Evolutionary conservation across 2,329 filamentous ascomycete genomes (phyloP).

Genomic region (Xylariomycetidae sp.): DNA sequence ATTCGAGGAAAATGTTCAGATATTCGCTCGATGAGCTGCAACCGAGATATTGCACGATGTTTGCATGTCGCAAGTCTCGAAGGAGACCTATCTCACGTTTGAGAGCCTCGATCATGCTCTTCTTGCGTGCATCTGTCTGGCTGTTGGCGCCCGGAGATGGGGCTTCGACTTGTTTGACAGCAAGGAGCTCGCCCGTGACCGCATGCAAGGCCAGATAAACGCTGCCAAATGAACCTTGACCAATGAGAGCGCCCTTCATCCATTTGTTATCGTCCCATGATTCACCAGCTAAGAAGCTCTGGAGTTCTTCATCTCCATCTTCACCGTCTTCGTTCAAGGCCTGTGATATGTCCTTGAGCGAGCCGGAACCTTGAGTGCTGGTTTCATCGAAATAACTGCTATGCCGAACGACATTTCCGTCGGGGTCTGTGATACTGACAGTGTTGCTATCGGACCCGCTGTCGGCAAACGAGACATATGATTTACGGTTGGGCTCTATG

Average conservation of each 20-base stretch:
- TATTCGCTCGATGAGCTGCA: slow-evolving; percentile 87
- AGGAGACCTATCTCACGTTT: slow-evolving; percentile 95
- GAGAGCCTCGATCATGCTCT: slow-evolving; percentile 94
- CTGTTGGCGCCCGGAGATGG: slow-evolving; percentile 73
- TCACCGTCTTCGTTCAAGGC: slow-evolving; percentile 88
- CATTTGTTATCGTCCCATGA: slow-evolving; percentile 97
- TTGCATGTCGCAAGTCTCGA: slow-evolving; percentile 88
- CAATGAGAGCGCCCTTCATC: slow-evolving; percentile 98
- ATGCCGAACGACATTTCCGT: slow-evolving; percentile 61
- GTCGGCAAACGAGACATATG: slow-evolving; percentile 85
- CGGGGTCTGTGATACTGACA: slow-evolving; percentile 73
- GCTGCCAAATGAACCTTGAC: slow-evolving; percentile 92
- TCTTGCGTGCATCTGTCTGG: slow-evolving; percentile 84
- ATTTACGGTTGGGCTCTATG: slow-evolving; percentile 84
- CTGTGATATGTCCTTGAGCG: slow-evolving; percentile 77
- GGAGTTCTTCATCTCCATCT: slow-evolving; percentile 82
- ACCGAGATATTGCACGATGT: slow-evolving; percentile 97
- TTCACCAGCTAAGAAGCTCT: slow-evolving; percentile 85
- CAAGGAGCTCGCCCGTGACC: slow-evolving; percentile 93
- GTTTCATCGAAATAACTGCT: slow-evolving; percentile 88
- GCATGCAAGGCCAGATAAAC: slow-evolving; percentile 94
- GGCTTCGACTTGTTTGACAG: slow-evolving; percentile 95
- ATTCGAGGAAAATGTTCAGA: slow-evolving; percentile 99
- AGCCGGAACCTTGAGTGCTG: slow-evolving; percentile 65
- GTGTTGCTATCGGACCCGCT: slow-evolving; percentile 66